phyloP scores from a whole-genome alignment of 1,284 basidiomycete species.

The Microbotryum lychnidis-dioicae region DNA sequence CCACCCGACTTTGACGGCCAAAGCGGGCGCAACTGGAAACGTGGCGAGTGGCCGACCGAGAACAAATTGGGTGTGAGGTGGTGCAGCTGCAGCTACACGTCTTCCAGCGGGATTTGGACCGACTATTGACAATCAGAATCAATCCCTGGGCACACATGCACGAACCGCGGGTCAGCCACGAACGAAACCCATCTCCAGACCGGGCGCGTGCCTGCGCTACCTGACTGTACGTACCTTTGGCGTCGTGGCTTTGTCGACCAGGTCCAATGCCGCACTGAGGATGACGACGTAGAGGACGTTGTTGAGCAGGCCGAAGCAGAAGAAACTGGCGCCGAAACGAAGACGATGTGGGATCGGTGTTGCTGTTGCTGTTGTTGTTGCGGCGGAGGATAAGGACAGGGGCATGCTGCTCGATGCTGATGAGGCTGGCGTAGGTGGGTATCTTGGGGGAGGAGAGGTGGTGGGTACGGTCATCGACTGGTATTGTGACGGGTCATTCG shows the following conservation, averaged over 20 bases:
- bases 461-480: no score
- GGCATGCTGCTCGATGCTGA: no score
- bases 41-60: not conserved
- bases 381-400: not conserved
- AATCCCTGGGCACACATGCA: constrained; percentile 44
- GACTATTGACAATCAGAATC: constrained; percentile 38
- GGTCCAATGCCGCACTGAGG: constrained; percentile 85
- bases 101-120: not conserved
- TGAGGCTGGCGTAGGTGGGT: no score
- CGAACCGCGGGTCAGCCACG: constrained; percentile 40
- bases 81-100: not conserved
- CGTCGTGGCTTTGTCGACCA: constrained; percentile 71
- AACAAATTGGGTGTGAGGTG: no score
- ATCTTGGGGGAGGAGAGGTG: no score
- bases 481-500: no score
- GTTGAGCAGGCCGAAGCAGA: constrained; percentile 41
- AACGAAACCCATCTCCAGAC: no score
- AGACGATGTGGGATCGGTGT: not conserved
- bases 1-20: constrained; percentile 78
- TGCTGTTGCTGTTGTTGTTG: not conserved
- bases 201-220: no score
- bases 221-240: constrained; percentile 49
- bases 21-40: constrained; percentile 36
- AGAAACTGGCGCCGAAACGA: constrained; percentile 28
- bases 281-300: constrained; percentile 75